phyloP scores from a whole-genome alignment of 257 asterid genomes.

The Galeopsis tetrahit region DNA sequence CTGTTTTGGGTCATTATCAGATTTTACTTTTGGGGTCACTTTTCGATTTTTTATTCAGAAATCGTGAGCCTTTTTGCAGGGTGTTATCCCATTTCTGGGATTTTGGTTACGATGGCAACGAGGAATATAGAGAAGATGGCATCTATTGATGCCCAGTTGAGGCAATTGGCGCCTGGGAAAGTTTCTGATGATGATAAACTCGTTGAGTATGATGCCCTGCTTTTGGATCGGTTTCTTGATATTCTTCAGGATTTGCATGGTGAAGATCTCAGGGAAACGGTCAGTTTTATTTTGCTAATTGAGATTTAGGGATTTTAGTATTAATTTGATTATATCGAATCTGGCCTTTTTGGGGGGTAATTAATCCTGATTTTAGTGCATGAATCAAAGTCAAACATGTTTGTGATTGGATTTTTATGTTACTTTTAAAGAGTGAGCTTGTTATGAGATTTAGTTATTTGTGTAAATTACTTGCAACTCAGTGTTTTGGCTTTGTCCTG shows the following conservation, averaged over 20 bases:
- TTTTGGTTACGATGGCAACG: constrained; percentile 28
- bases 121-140: constrained; percentile 42
- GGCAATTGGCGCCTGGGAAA: constrained; percentile 63
- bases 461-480: background rate
- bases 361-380: background rate
- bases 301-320: constrained; percentile 24
- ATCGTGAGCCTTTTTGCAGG: constrained; percentile 26
- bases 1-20: constrained; percentile 20
- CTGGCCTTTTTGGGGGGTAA: background rate
- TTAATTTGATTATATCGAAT: background rate
- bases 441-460: background rate
- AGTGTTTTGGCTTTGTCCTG: background rate
- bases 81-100: constrained; percentile 10
- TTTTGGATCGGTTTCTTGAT: constrained; percentile 69
- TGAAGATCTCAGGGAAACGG: constrained; percentile 63
- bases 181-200: constrained; percentile 69
- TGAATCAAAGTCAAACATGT: constrained; percentile 15
- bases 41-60: constrained; percentile 5
- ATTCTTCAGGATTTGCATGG: constrained; percentile 69
- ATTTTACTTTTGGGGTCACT: background rate
- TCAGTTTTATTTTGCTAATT: constrained; percentile 12
- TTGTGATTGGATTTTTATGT: constrained; percentile 10
- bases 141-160: constrained; percentile 66
- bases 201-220: constrained; percentile 67
- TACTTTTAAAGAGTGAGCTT: background rate